phyloP scores from a whole-genome alignment of 2,329 filamentous ascomycete species.

The Sclerotiophoma versabilis region DNA sequence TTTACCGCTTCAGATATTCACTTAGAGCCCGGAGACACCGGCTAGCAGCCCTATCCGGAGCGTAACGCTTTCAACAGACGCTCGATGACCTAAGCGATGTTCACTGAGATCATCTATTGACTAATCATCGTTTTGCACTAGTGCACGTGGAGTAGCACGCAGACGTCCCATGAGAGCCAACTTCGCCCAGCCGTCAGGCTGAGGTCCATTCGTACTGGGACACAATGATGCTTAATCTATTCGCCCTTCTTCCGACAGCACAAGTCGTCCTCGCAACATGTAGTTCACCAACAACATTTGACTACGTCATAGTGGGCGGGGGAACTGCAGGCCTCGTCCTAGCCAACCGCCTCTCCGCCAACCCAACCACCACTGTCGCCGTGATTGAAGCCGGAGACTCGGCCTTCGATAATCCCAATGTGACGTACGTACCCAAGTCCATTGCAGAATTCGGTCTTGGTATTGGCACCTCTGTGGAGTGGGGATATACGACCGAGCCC shows the following conservation, averaged over 20 bases:
- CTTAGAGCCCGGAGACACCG: background rate
- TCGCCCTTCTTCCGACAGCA: background rate
- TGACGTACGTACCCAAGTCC: slow-evolving; percentile 32
- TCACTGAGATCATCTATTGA: background rate
- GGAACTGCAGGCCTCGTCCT: slow-evolving; percentile 44
- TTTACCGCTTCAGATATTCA: too few species aligned
- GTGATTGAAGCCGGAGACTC: slow-evolving; percentile 46
- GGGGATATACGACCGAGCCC: slow-evolving; percentile 49
- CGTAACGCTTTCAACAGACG: background rate
- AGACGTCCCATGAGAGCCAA: background rate
- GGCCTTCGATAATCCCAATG: slow-evolving; percentile 40
- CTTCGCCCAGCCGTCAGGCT: background rate
- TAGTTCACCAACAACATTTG: slow-evolving; percentile 26
- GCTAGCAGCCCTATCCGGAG: background rate
- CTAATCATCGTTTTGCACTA: slow-evolving; percentile 7
- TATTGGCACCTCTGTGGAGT: slow-evolving; percentile 48
- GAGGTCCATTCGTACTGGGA: background rate
- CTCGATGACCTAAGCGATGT: background rate
- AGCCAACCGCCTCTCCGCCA: slow-evolving; percentile 37
- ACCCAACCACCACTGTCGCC: slow-evolving; percentile 33
- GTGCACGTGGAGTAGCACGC: background rate
- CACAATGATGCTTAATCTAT: background rate
- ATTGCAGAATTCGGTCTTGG: slow-evolving; percentile 32
- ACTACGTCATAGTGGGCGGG: slow-evolving; percentile 46
- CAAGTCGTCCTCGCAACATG: slow-evolving; percentile 19